Conservation (phyloP, 257 asterid species). For the Solanum pinnatisectum region DNA sequence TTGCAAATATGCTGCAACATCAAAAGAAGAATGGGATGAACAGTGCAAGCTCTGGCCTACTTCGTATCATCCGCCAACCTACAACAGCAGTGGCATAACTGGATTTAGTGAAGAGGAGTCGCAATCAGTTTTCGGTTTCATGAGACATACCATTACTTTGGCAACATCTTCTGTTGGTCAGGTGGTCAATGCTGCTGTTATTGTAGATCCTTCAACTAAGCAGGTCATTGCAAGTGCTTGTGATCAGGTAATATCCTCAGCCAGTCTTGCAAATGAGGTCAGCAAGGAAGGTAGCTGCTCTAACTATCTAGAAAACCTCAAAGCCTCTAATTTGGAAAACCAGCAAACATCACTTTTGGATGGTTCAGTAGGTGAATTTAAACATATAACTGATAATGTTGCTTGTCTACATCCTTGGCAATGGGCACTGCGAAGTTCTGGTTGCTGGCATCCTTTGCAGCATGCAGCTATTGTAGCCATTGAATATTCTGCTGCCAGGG, state of each 20-base stretch:
- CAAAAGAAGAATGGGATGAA: conserved; percentile 94
- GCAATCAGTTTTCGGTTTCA: conserved; percentile 44
- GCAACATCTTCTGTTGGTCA: conserved; percentile 41
- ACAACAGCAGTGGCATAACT: conserved; percentile 74
- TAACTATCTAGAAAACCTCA: conserved; percentile 9
- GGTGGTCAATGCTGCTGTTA: conserved; percentile 82
- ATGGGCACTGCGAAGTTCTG: conserved; percentile 46
- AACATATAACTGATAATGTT: conserved; percentile 16
- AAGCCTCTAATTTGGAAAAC: conserved; percentile 12
- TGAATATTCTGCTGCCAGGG: conserved; percentile 70
- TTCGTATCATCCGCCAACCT: conserved; percentile 86
- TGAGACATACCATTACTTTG: conserved; percentile 51
- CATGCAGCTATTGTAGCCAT: conserved; percentile 89
- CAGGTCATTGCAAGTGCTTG: conserved; percentile 63
- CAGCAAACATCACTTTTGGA: conserved; percentile 1
- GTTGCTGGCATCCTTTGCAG: conserved; percentile 63
- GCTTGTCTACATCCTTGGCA: conserved; percentile 70
- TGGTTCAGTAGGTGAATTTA: conserved; percentile 5
- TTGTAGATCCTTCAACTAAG: conserved; percentile 75
- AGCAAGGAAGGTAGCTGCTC: conserved; percentile 12
- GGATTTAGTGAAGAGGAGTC: conserved; percentile 79
- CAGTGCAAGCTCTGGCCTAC: conserved; percentile 98
- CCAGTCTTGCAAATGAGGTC: conserved; percentile 11
- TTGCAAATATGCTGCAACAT: conserved; percentile 69
- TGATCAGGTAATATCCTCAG: conserved; percentile 35